These are phyloP conservation scores for Leccinum griseonigrum DNA, from an alignment of 1,284 basidiomycete species.

Conservation along the genomic window DNA sequence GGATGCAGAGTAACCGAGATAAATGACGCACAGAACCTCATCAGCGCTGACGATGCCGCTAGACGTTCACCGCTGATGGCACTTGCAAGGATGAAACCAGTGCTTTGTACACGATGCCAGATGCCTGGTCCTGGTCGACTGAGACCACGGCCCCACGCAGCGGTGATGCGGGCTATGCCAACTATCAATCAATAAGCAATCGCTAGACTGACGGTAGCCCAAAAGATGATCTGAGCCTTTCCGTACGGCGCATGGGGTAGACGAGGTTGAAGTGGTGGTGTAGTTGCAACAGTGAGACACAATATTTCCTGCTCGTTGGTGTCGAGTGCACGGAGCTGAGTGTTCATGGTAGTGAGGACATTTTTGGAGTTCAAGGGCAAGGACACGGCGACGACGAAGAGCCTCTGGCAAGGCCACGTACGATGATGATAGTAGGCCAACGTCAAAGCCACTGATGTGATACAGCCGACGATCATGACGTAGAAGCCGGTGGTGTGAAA, in stretches of 20 bases:
- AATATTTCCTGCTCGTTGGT: constrained; percentile 75
- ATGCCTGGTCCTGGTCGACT: constrained; percentile 55
- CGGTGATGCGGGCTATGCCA: constrained; percentile 76
- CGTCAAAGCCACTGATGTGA: constrained; percentile 87
- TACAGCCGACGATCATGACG: constrained; percentile 85
- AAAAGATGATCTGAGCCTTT: constrained; percentile 76
- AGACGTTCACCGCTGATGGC: constrained; percentile 90
- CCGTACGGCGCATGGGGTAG: constrained; percentile 60
- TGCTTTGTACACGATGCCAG: constrained; percentile 72
- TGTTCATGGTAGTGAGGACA: constrained; percentile 80
- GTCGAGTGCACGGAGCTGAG: constrained; percentile 86
- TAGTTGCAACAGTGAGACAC: constrained; percentile 79
- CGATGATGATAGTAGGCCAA: constrained; percentile 77
- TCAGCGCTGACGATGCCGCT: constrained; percentile 79
- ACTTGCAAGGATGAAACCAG: constrained; percentile 86
- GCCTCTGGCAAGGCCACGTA: constrained; percentile 40
- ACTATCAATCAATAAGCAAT: constrained; percentile 81
- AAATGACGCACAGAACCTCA: constrained; percentile 76
- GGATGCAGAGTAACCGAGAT: constrained; percentile 8
- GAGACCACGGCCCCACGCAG: constrained; percentile 77
- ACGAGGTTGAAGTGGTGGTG: constrained; percentile 72
- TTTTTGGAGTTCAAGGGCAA: constrained; percentile 72
- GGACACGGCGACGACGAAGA: constrained; percentile 54
- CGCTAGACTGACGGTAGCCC: constrained; percentile 75
- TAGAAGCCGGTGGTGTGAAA: constrained; percentile 75